phyloP scores from a whole-genome alignment of 179 eudicot genomes.

The Camellia oleifera region DNA sequence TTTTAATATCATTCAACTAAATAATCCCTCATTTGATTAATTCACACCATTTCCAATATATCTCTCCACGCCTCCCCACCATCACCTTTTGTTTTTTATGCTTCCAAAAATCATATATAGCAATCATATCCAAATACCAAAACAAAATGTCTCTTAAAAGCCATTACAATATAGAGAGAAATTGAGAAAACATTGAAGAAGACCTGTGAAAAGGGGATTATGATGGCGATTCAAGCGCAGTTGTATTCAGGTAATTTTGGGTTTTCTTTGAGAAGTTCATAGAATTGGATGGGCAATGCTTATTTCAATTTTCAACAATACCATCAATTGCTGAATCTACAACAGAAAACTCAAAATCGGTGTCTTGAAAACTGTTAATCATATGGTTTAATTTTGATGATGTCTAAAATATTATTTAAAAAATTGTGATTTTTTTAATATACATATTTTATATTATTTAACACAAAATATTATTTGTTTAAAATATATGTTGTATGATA shows the following conservation, averaged over 20 bases:
- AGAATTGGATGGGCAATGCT: conserved; percentile 35
- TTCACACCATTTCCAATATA: conserved; percentile 5
- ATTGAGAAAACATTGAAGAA: no score
- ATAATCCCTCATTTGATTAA: neutral
- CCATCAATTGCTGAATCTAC: conserved; percentile 25
- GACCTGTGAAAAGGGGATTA: neutral
- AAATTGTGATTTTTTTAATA: no score
- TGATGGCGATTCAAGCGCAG: conserved; percentile 71
- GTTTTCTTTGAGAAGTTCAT: conserved; percentile 33
- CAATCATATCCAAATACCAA: neutral
- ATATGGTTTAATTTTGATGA: no score
- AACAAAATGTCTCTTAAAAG: neutral
- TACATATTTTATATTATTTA: no score
- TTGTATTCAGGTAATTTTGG: conserved; percentile 43
- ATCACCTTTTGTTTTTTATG: conserved; percentile 3
- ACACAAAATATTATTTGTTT: no score
- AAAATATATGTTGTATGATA: no score
- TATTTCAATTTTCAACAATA: conserved; percentile 27
- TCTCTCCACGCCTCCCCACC: neutral
- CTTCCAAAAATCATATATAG: neutral
- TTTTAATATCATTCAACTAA: conserved; percentile 14
- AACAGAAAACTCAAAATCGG: conserved; percentile 12
- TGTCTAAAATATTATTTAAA: no score
- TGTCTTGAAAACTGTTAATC: neutral
- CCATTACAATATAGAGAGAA: neutral